A percentile compares a stretch with the other conserved stretches of the same genome.
Evolutionary conservation across 192 early-diverging fungal genomes (phyloP).

Genomic region (Diversispora epigaea): DNA sequence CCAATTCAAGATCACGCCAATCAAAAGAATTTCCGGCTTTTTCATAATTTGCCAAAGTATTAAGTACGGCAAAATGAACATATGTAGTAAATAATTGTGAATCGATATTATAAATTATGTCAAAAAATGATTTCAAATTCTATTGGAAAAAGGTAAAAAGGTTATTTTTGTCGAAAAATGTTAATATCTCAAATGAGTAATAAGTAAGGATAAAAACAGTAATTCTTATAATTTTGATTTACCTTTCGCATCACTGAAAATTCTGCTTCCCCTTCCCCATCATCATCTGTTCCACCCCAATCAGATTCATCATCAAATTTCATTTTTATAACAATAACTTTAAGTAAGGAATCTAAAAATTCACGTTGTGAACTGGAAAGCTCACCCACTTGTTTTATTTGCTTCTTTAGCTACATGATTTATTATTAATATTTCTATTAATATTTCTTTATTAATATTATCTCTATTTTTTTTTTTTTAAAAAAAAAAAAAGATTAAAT

Average conservation of each 20-base stretch:
- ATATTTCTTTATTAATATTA: too few species aligned
- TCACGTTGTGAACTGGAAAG: slow-evolving; percentile 50
- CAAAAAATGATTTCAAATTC: slow-evolving; percentile 69
- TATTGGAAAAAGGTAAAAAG: slow-evolving; percentile 21
- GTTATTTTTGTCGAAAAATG: neutral
- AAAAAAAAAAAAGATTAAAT: too few species aligned
- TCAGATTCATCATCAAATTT: slow-evolving; percentile 86
- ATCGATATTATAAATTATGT: slow-evolving; percentile 74
- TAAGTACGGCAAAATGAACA: slow-evolving; percentile 60
- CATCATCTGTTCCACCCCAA: slow-evolving; percentile 68
- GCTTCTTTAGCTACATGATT: slow-evolving; percentile 51
- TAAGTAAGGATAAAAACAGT: neutral
- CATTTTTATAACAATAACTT: slow-evolving; percentile 79
- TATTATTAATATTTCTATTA: neutral
- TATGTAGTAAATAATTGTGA: slow-evolving; percentile 56
- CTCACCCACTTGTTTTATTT: slow-evolving; percentile 49
- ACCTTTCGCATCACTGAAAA: slow-evolving; percentile 72
- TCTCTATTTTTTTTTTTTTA: too few species aligned
- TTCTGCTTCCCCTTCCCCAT: slow-evolving; percentile 75
- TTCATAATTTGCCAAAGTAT: slow-evolving; percentile 61
- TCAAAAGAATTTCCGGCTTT: slow-evolving; percentile 47
- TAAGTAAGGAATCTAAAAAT: slow-evolving; percentile 56
- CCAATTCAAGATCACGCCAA: slow-evolving; percentile 78
- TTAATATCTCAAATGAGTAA: too few species aligned
- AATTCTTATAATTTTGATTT: neutral